Conservation (phyloP, 495 filamentous ascomycete genomes). For the Parachaetomium inaequale region DNA sequence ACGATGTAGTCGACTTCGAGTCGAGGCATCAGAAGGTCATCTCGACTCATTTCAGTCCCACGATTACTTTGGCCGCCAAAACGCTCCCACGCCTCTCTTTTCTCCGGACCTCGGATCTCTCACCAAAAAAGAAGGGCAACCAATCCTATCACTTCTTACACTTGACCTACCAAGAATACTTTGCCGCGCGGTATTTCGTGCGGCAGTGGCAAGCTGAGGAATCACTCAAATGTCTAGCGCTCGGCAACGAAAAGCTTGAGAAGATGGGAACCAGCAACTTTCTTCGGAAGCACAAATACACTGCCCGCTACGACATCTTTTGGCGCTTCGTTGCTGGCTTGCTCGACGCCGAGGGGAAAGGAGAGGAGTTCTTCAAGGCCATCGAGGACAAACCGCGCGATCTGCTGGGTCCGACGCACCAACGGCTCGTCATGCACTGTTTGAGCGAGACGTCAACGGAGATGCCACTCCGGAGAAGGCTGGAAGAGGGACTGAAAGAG, state of each 20-base stretch:
- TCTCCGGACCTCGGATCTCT: slow-evolving; percentile 31
- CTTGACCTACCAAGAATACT: slow-evolving; percentile 43
- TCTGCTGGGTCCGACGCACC: slow-evolving; percentile 39
- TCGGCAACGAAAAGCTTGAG: slow-evolving; percentile 8
- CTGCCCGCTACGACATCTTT: slow-evolving; percentile 38
- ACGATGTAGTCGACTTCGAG: slow-evolving; percentile 38
- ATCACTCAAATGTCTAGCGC: slow-evolving; percentile 22
- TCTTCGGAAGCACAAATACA: slow-evolving; percentile 41
- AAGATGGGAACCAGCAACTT: slow-evolving; percentile 23
- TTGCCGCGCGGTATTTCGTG: slow-evolving; percentile 44
- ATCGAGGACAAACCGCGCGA: slow-evolving; percentile 41
- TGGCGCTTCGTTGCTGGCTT: slow-evolving; percentile 47
- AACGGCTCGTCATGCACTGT: slow-evolving; percentile 42
- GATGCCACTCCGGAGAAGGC: slow-evolving; percentile 17
- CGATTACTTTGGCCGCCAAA: slow-evolving; percentile 6
- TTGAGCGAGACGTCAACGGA: slow-evolving; percentile 33
- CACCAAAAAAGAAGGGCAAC: slow-evolving; percentile 12
- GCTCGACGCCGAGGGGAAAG: slow-evolving; percentile 23
- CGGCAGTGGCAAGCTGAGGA: slow-evolving; percentile 33
- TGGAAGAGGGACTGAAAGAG: slow-evolving; percentile 25
- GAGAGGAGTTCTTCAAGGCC: slow-evolving; percentile 33
- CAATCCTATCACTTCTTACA: slow-evolving; percentile 43
- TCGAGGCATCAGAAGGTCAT: slow-evolving; percentile 22
- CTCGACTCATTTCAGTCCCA: slow-evolving; percentile 17
- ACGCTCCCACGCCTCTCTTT: slow-evolving; percentile 34